Evolutionary conservation across 768 basidiomycete species (phyloP).

Genomic region (Leccinum subtestaceum): DNA sequence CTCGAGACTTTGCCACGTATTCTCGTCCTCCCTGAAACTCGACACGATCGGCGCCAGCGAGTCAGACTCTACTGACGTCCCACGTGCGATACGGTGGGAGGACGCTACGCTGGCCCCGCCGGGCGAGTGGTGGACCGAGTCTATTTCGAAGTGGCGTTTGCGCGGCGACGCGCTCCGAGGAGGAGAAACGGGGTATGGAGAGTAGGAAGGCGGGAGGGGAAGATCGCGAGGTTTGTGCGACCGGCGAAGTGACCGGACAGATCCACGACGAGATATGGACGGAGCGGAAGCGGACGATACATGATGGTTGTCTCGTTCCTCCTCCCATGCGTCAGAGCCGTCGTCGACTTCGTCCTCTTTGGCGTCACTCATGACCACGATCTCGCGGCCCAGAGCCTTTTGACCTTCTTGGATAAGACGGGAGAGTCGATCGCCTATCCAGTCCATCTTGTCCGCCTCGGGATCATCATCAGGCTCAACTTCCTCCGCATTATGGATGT

Average conservation of each 20-base stretch:
- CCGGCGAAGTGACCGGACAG: constrained; percentile 26
- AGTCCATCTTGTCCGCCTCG: constrained; percentile 67
- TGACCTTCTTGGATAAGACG: constrained; percentile 77
- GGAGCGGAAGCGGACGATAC: constrained; percentile 1
- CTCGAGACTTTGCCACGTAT: constrained; percentile 60
- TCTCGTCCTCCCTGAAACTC: constrained; percentile 45
- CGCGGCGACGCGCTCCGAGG: constrained; percentile 35
- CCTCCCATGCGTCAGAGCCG: constrained; percentile 72
- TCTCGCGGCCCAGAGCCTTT: constrained; percentile 70
- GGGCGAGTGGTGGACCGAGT: constrained; percentile 31
- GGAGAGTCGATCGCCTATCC: constrained; percentile 71
- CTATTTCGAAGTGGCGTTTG: constrained; percentile 23
- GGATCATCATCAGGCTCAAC: constrained; percentile 36
- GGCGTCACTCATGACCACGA: constrained; percentile 74
- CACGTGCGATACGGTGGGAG: constrained; percentile 23
- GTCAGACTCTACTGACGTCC: constrained; percentile 37
- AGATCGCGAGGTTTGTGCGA: constrained; percentile 21
- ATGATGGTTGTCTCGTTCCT: constrained; percentile 40
- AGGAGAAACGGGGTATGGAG: constrained; percentile 25
- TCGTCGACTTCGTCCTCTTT: constrained; percentile 78
- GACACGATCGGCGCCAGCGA: constrained; percentile 18
- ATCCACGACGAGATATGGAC: constrained; percentile 29
- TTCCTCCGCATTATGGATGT: constrained; percentile 30
- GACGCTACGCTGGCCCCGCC: constrained; percentile 14
- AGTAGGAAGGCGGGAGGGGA: constrained; percentile 29